Evolutionary conservation across 108 stramenopile genomes (phyloP).

Genomic region (Skeletonema costatum): DNA sequence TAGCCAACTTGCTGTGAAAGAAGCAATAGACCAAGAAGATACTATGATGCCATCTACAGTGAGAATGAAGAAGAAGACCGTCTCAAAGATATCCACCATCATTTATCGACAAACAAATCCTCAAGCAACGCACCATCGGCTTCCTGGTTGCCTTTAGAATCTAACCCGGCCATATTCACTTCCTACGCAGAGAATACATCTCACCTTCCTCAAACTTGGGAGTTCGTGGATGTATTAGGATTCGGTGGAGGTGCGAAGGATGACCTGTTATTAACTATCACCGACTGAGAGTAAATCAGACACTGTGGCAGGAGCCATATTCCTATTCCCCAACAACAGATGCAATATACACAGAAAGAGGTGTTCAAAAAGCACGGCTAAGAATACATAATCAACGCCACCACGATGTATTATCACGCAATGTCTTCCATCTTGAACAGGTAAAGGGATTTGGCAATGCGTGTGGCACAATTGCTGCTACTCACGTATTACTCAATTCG

Average conservation of each 20-base stretch:
- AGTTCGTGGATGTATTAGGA: neutral
- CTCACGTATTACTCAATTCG: neutral
- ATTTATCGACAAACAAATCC: neutral
- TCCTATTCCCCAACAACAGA: neutral
- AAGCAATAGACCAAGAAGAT: neutral
- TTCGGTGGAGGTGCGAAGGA: neutral
- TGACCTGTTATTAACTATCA: neutral
- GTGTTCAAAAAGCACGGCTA: neutral
- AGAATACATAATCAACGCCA: neutral
- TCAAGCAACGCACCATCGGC: neutral
- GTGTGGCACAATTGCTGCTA: constrained; percentile 6
- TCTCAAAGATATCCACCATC: constrained; percentile 3
- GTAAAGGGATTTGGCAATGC: constrained; percentile 10
- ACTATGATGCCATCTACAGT: neutral
- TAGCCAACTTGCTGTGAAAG: too few species aligned
- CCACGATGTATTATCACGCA: neutral
- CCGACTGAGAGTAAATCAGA: neutral
- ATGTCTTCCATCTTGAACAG: constrained; percentile 11
- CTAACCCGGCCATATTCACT: neutral
- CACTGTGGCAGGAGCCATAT: neutral
- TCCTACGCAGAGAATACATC: neutral
- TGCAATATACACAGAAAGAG: neutral
- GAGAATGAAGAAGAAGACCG: neutral
- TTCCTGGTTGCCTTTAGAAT: constrained; percentile 6
- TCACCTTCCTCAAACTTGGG: constrained; percentile 1